Base-by-base conservation (phyloP, 75 land plant species). In the Picea glauca region DNA sequence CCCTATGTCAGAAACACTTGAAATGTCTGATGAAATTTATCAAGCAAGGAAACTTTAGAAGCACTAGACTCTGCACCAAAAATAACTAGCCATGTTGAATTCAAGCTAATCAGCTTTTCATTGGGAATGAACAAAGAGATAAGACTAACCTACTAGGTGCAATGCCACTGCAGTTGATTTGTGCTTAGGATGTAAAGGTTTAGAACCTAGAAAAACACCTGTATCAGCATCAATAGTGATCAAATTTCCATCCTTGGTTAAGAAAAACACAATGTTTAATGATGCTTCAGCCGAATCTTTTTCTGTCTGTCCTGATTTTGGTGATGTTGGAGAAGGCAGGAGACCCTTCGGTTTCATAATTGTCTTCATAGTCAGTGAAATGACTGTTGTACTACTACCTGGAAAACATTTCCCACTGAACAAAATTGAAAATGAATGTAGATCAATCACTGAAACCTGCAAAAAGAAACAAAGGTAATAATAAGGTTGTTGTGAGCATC, bases 391-490 rank as follows among this genome's bases (percentile, higher is more conserved):
- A 62, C 54, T 81, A 58, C 80, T 13, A 70, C 77, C 66, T n/a
- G 80, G 73, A 26, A 80, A 13, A 72, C 72, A 58, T 31, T 83
- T 84, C 20, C 78, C 81, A 72, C 63, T 54, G 79, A 86, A 90
- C n/a, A 84, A 58, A 60, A 86, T 72, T 38, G 85, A 79, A 4
- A 78, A 58, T 43, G 87, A 66, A n/a, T 61, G 58, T 23, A 81
- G 17, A 76, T 90, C 84, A 79, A 92, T 65, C 77, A 92, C 66
- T 38, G 82, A 81, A 32, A 90, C 90, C 94, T 92, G 90, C 74
- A 83, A 78, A 57, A 50, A 14, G 56, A 14, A 26, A 74, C 4
- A 32, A 13, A 21, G 11, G 54, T 13, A 81, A 58, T 63, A 66
- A 43, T 2, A 78, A 50, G 54, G 11, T 50, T 50, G 54, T 50